phyloP scores from a whole-genome alignment of 768 basidiomycete species.

The Lanmaoa pseudosensibilis region DNA sequence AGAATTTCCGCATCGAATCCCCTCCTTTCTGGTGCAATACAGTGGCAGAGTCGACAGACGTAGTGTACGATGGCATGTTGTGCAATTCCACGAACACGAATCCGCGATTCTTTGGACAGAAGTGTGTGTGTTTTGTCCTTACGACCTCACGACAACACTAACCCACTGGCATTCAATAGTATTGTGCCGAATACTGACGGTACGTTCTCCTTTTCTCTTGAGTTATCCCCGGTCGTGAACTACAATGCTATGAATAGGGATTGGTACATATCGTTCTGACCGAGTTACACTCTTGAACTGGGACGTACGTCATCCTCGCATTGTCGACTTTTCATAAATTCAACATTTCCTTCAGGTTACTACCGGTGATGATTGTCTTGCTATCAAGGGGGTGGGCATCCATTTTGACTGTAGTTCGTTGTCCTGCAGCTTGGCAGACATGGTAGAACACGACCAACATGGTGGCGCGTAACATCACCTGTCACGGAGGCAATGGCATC shows the following conservation, averaged over 20 bases:
- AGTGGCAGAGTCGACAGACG: no score
- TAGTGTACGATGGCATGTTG: no score
- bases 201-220: slow-evolving; percentile 15
- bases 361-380: slow-evolving; percentile 64
- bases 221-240: neutral
- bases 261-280: slow-evolving; percentile 56
- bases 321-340: neutral
- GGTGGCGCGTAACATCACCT: slow-evolving; percentile 47
- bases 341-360: slow-evolving; percentile 36
- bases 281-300: slow-evolving; percentile 42
- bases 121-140: no score
- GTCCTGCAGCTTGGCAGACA: neutral
- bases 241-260: slow-evolving; percentile 35
- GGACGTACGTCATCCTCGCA: slow-evolving; percentile 35
- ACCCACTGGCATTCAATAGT: no score
- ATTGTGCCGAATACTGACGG: no score
- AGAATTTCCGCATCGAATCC: slow-evolving; percentile 24
- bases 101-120: no score
- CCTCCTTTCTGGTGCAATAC: slow-evolving; percentile 48
- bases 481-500: slow-evolving; percentile 55
- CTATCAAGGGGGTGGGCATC: slow-evolving; percentile 55
- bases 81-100: no score
- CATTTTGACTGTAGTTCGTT: neutral
- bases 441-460: slow-evolving; percentile 46
- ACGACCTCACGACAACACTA: no score